These are phyloP conservation scores for Ceratobasidium papillatum DNA, from an alignment of 1,284 basidiomycete genomes.

Conservation along the genomic window DNA sequence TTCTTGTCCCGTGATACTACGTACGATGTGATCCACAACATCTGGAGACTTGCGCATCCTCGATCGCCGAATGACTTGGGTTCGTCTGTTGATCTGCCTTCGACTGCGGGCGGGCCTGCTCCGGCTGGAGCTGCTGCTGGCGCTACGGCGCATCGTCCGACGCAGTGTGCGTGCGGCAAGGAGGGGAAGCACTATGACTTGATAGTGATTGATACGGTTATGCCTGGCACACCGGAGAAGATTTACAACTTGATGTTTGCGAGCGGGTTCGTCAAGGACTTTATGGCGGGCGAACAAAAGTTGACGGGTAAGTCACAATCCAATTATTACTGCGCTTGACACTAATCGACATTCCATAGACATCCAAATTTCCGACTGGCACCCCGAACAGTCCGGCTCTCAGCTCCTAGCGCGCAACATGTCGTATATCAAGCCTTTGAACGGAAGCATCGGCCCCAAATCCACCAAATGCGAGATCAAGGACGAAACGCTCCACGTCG, in stretches of 20 bases:
- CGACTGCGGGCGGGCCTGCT: not conserved
- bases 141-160: slow-evolving; percentile 54
- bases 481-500: slow-evolving; percentile 82
- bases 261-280: slow-evolving; percentile 93
- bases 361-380: slow-evolving; percentile 92
- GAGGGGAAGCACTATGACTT: slow-evolving; percentile 78
- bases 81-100: slow-evolving; percentile 21
- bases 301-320: slow-evolving; percentile 72
- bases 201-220: slow-evolving; percentile 75
- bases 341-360: slow-evolving; percentile 59
- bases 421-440: slow-evolving; percentile 94
- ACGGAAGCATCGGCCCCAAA: slow-evolving; percentile 88
- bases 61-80: slow-evolving; percentile 39
- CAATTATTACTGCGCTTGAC: no score
- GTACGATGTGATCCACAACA: slow-evolving; percentile 88
- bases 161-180: slow-evolving; percentile 78
- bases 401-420: slow-evolving; percentile 84
- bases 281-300: slow-evolving; percentile 88
- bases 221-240: slow-evolving; percentile 92
- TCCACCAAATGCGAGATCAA: slow-evolving; percentile 93
- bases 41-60: slow-evolving; percentile 54
- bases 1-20: slow-evolving; percentile 96
- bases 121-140: slow-evolving; percentile 55
- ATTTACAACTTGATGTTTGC: slow-evolving; percentile 96
- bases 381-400: slow-evolving; percentile 67